phyloP scores from a whole-genome alignment of 2,329 filamentous ascomycete genomes.

The Diaporthe sp. region DNA sequence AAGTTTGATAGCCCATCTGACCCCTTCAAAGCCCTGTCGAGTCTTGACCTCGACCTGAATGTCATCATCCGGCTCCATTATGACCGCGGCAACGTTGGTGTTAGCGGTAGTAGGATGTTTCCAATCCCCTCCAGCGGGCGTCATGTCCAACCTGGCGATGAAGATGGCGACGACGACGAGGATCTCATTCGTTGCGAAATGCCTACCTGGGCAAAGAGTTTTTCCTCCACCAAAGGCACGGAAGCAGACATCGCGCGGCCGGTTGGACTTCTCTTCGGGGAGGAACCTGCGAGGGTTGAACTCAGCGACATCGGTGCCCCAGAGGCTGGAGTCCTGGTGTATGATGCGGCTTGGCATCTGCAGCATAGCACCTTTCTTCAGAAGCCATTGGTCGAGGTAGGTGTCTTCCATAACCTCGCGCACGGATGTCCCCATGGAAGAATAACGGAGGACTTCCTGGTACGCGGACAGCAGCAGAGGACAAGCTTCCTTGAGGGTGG shows the following conservation, averaged over 20 bases:
- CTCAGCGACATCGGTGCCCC: conserved; percentile 31
- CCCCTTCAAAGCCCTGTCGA: conserved; percentile 3
- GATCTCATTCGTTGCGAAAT: conserved; percentile 44
- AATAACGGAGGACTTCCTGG: conserved; percentile 53
- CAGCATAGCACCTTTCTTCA: conserved; percentile 43
- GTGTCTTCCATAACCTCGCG: conserved; percentile 44
- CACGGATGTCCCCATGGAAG: conserved; percentile 49
- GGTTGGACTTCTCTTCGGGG: conserved; percentile 38
- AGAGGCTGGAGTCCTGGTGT: conserved; percentile 40
- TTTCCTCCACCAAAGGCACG: conserved; percentile 43
- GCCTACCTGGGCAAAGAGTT: conserved; percentile 41
- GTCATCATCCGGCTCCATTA: conserved; percentile 35
- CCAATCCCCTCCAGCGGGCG: conserved; percentile 38
- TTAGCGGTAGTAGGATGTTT: conserved; percentile 40
- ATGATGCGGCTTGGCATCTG: conserved; percentile 43
- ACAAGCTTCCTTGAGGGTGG: conserved; percentile 47
- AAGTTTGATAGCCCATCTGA: conserved; percentile 23
- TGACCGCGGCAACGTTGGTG: conserved; percentile 42
- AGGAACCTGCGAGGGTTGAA: conserved; percentile 41
- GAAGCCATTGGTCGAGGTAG: conserved; percentile 40
- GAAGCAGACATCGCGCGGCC: conserved; percentile 39
- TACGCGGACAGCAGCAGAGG: conserved; percentile 51
- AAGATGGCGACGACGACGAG: conserved; percentile 41
- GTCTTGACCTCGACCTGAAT: conserved; percentile 27
- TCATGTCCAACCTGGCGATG: conserved; percentile 42